Base-by-base conservation (phyloP, 176 grass and related monocot species). In the Pontederia crassipes region DNA sequence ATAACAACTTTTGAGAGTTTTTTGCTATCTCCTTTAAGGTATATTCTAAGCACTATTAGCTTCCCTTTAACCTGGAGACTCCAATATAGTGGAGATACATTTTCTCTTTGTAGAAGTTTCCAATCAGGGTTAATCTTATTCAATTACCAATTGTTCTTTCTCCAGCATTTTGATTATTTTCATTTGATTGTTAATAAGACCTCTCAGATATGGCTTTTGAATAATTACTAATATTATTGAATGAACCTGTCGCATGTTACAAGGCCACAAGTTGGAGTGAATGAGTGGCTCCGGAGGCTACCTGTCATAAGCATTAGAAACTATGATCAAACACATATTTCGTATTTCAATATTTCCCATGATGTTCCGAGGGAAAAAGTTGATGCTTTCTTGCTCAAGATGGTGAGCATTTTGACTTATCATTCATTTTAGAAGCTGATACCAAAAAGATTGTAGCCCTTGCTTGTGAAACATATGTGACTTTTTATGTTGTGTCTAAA, bases 211-310 rank as follows among this genome's bases (percentile, higher is more conserved):
- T 35, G 24, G 1, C 47, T 4, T 60, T 72, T 16, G 15, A 47
- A 10, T 9, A 13, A 53, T 45, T 35, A 4, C 4, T 46, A 48
- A 1, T 49, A 10, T 29, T 48, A n/a, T 28, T 49, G 20, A 14
- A 24, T 27, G 28, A 51, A 58, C 24, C 64, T 85, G 54, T 75
- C 90, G 91, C 83, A 72, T 28, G 91, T 87, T 60, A 96, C 66
- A 12, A 90, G 91, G 67, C 91, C 91, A 0, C 84, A 70, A 46
- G 91, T 86, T 65, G 86, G 91, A 59, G 77, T 96, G 50, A 96
- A 96, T 53, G 78, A 85, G 70, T 96, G 78, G 77, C 75, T 96
- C 17, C 83, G 72, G 14, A 85, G 85, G 45, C 78, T 96, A 40
- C 86, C 91, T 14, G 58, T 96, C 66, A 85, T 83, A 82, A 75